Evolutionary conservation across 768 basidiomycete species (phyloP).

Genomic region (Panaeolus papilionaceus): DNA sequence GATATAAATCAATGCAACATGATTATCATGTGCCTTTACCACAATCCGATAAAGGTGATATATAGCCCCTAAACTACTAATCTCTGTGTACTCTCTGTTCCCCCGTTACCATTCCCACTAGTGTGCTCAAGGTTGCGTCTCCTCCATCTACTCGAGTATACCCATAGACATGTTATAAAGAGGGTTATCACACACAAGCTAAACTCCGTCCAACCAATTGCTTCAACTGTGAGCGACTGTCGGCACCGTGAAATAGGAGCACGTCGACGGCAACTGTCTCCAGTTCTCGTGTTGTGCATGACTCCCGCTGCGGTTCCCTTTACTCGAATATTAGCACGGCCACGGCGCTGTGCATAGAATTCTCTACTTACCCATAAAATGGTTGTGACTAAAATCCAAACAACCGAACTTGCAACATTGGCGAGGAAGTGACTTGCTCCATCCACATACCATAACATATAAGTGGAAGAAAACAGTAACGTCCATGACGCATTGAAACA

Average conservation of each 20-base stretch:
- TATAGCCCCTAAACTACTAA: slow-evolving; percentile 22
- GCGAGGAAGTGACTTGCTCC: slow-evolving; percentile 72
- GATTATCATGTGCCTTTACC: background rate
- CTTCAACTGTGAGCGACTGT: slow-evolving; percentile 75
- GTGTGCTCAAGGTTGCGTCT: slow-evolving; percentile 15
- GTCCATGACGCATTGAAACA: slow-evolving; percentile 79
- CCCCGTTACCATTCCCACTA: slow-evolving; percentile 14
- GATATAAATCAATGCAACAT: background rate
- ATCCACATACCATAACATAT: slow-evolving; percentile 74
- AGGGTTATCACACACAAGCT: slow-evolving; percentile 63
- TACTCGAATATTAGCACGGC: background rate
- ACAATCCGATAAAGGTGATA: background rate
- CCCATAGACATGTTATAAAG: slow-evolving; percentile 55
- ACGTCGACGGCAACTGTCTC: slow-evolving; percentile 61
- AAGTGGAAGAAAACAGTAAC: slow-evolving; percentile 69
- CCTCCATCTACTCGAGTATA: slow-evolving; percentile 31
- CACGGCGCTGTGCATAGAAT: background rate
- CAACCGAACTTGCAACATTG: slow-evolving; percentile 77
- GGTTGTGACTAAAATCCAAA: slow-evolving; percentile 72
- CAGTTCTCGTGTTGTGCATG: slow-evolving; percentile 67
- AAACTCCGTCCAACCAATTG: slow-evolving; percentile 80
- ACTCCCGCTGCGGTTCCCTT: slow-evolving; percentile 74
- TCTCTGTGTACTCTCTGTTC: slow-evolving; percentile 33
- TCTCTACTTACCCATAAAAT: slow-evolving; percentile 65
- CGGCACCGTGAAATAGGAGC: slow-evolving; percentile 69